phyloP scores from a whole-genome alignment of 2,329 filamentous ascomycete genomes.

The Ascochyta viciae-villosae region DNA sequence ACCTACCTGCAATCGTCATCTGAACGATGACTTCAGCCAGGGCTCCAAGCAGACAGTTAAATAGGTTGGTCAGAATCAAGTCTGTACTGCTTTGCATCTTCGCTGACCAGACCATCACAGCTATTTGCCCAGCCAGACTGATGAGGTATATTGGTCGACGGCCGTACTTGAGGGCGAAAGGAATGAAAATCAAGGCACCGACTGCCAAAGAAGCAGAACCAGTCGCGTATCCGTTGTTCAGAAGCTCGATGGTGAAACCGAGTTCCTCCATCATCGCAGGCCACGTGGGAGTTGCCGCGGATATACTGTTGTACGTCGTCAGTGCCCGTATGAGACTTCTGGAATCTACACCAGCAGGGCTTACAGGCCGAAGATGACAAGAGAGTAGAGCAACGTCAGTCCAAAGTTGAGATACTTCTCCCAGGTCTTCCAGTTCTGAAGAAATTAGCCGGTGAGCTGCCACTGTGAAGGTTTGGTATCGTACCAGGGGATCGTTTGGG shows the following conservation, averaged over 20 bases:
- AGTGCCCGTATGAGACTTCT: too few relatives aligned
- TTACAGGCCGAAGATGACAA: too few relatives aligned
- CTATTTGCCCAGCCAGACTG: slow-evolving; percentile 51
- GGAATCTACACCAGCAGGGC: too few relatives aligned
- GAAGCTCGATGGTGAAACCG: slow-evolving; percentile 21
- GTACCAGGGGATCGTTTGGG: too few relatives aligned
- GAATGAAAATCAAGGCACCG: slow-evolving; percentile 54
- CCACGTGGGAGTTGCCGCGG: too few relatives aligned
- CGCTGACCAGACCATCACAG: slow-evolving; percentile 53
- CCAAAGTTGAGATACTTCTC: too few relatives aligned
- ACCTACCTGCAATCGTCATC: slow-evolving; percentile 52
- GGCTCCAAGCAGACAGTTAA: slow-evolving; percentile 55
- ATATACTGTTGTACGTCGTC: too few relatives aligned
- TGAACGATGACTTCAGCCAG: slow-evolving; percentile 55
- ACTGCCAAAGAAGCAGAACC: slow-evolving; percentile 53
- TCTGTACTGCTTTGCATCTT: slow-evolving; percentile 53
- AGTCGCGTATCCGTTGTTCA: slow-evolving; percentile 57
- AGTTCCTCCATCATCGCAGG: too few relatives aligned
- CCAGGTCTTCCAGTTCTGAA: too few relatives aligned
- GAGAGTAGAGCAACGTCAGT: too few relatives aligned
- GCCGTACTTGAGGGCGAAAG: slow-evolving; percentile 57
- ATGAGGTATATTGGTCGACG: slow-evolving; percentile 56
- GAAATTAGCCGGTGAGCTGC: too few relatives aligned
- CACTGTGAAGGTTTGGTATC: too few relatives aligned
- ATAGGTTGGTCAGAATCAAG: slow-evolving; percentile 53